Evolutionary conservation across 768 basidiomycete species (phyloP).

Genomic region (Lactarius hatsudake): DNA sequence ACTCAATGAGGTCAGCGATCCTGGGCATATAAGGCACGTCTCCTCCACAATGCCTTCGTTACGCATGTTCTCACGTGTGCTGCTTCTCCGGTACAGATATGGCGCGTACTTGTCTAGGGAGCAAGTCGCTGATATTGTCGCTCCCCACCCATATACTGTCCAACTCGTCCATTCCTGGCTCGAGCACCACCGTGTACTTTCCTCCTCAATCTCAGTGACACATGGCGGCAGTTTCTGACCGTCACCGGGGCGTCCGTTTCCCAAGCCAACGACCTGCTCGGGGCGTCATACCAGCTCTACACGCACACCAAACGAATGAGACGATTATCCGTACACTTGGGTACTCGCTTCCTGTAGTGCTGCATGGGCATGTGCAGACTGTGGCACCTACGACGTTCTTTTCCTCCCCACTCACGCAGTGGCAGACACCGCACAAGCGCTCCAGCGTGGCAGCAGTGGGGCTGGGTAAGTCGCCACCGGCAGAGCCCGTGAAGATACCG

Average conservation of each 20-base stretch:
- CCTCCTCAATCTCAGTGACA: background rate
- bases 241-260: background rate
- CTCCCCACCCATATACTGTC: background rate
- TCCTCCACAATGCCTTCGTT: background rate
- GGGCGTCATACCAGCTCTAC: background rate
- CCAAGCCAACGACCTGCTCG: background rate
- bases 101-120: background rate
- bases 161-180: background rate
- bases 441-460: no score
- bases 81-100: background rate
- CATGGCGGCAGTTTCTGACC: background rate
- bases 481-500: no score
- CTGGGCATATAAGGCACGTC: no score
- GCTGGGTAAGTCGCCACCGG: no score
- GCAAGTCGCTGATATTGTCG: background rate
- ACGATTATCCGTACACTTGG: background rate
- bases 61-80: background rate
- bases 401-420: background rate
- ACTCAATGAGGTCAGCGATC: background rate
- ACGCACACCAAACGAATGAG: background rate
- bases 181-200: background rate
- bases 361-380: no score
- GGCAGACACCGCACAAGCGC: no score
- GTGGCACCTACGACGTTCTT: no score
- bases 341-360: background rate